phyloP scores from a whole-genome alignment of 768 basidiomycete species.

The Serendipita vermifera region DNA sequence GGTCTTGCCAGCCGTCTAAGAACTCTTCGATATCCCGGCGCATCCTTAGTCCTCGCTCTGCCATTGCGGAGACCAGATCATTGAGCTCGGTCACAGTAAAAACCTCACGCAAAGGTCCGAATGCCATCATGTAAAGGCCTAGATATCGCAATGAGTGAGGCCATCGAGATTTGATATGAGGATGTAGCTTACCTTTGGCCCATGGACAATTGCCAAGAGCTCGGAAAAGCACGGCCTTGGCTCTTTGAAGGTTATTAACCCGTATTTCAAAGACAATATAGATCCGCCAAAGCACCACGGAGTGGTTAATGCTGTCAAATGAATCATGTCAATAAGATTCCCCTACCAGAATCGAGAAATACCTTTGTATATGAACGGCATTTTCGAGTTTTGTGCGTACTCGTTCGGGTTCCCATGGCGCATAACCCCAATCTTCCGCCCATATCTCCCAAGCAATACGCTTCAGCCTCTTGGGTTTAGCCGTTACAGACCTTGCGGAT shows the following conservation, averaged over 20 bases:
- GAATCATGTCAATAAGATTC: conserved; percentile 1
- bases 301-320: conserved; percentile 44
- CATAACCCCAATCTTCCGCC: conserved; percentile 67
- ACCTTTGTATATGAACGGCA: conserved; percentile 60
- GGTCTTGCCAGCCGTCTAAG: conserved; percentile 29
- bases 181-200: conserved; percentile 43
- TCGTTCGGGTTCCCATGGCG: conserved; percentile 63
- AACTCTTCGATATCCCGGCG: conserved; percentile 48
- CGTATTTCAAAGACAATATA: conserved; percentile 67
- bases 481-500: conserved; percentile 21
- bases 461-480: conserved; percentile 40
- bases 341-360: conserved; percentile 17
- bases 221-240: conserved; percentile 60
- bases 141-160: conserved; percentile 13
- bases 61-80: conserved; percentile 58
- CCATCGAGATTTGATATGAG: conserved; percentile 13
- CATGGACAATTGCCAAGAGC: conserved; percentile 65
- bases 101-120: conserved; percentile 47
- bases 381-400: conserved; percentile 47
- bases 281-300: conserved; percentile 58
- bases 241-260: conserved; percentile 40
- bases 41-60: conserved; percentile 55
- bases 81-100: conserved; percentile 50
- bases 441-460: conserved; percentile 58
- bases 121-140: conserved; percentile 72